Conservation (phyloP, 768 basidiomycete genomes). For the Amanita pallidorosea region DNA sequence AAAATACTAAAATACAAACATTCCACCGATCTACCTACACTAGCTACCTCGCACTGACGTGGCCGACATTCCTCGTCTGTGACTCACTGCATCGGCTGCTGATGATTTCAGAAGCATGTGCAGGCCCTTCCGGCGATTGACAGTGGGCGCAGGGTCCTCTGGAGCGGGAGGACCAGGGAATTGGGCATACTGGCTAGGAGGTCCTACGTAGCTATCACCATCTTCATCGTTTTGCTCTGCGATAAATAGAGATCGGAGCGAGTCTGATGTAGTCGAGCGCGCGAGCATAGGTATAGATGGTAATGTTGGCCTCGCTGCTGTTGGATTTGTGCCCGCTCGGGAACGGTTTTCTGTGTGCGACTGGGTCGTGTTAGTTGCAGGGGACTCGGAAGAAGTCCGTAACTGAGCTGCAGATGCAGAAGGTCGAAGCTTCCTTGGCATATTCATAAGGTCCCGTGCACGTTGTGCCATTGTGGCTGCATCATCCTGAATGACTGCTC, state of each 20-base stretch:
- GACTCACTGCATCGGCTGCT: slow-evolving; percentile 17
- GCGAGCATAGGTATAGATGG: slow-evolving; percentile 34
- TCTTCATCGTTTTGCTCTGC: slow-evolving; percentile 31
- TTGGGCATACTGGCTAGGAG: slow-evolving; percentile 57
- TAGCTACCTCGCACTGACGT: slow-evolving; percentile 33
- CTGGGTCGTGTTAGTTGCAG: slow-evolving; percentile 19
- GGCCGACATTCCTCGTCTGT: slow-evolving; percentile 44
- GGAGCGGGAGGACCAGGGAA: slow-evolving; percentile 57
- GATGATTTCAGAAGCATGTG: slow-evolving; percentile 51
- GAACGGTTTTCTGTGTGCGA: slow-evolving; percentile 38
- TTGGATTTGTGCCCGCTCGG: slow-evolving; percentile 62
- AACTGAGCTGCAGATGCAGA: slow-evolving; percentile 75
- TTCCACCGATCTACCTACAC: not conserved
- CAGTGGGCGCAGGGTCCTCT: slow-evolving; percentile 36
- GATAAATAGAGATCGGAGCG: slow-evolving; percentile 28
- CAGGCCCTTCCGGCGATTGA: slow-evolving; percentile 55
- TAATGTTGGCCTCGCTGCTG: slow-evolving; percentile 29
- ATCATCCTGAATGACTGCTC: slow-evolving; percentile 45
- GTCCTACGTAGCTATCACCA: slow-evolving; percentile 45
- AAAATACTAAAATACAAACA: not conserved
- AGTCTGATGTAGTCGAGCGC: slow-evolving; percentile 44
- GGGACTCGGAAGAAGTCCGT: slow-evolving; percentile 35
- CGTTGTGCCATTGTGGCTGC: slow-evolving; percentile 36
- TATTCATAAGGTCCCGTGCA: slow-evolving; percentile 39
- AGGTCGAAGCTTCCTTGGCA: slow-evolving; percentile 55